These are phyloP conservation scores for Camellia granthamiana DNA, from an alignment of 148 eudicot genomes.

Conservation along the genomic window DNA sequence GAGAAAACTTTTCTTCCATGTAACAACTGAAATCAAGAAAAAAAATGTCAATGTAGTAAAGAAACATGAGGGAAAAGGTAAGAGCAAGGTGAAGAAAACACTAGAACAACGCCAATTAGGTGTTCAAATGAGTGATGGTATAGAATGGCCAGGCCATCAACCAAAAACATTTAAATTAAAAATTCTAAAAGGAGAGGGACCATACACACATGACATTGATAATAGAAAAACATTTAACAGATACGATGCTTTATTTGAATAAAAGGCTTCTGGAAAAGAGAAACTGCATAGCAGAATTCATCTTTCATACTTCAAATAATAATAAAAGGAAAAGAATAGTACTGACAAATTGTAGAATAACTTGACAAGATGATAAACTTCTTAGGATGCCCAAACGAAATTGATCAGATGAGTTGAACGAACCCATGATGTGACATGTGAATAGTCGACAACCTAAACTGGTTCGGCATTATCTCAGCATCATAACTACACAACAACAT, in stretches of 20 bases:
- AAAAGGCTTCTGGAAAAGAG: not conserved
- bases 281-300: not conserved
- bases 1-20: not conserved
- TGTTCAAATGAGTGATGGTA: not conserved
- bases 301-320: not conserved
- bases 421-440: not conserved
- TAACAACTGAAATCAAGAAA: not conserved
- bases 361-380: not conserved
- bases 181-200: not conserved
- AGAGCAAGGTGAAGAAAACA: not conserved
- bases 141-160: not conserved
- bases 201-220: not conserved
- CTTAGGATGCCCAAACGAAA: not conserved
- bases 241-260: not conserved
- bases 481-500: conserved; percentile 1
- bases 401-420: not conserved
- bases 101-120: not conserved
- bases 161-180: not conserved
- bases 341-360: not conserved
- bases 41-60: not conserved
- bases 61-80: no score
- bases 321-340: not conserved
- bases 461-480: not conserved
- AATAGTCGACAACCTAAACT: not conserved
- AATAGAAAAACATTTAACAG: not conserved